These are phyloP conservation scores for Thelephora ganbajun DNA, from an alignment of 768 basidiomycete genomes.

Conservation along the genomic window DNA sequence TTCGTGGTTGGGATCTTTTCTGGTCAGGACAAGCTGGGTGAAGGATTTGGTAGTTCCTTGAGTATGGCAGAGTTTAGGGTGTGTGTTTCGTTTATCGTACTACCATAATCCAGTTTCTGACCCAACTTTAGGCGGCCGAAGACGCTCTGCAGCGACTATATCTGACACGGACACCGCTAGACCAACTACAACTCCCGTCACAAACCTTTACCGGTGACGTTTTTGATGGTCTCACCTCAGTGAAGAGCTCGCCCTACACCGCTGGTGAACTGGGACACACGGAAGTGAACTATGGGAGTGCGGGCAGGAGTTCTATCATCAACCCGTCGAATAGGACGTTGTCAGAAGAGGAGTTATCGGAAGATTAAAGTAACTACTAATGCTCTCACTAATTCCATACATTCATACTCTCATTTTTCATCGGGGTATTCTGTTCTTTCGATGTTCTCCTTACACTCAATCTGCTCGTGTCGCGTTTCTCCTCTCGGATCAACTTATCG, in stretches of 20 bases:
- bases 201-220: slow-evolving; percentile 60
- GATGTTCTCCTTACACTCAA: too few species aligned
- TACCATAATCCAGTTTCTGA: slow-evolving; percentile 1
- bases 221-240: slow-evolving; percentile 28
- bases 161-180: slow-evolving; percentile 61
- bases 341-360: slow-evolving; percentile 11
- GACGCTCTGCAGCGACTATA: slow-evolving; percentile 75
- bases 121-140: slow-evolving; percentile 53
- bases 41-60: slow-evolving; percentile 86
- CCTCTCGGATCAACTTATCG: too few species aligned
- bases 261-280: slow-evolving; percentile 43
- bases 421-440: slow-evolving; percentile 1
- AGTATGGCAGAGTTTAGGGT: slow-evolving; percentile 94
- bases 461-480: too few species aligned
- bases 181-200: slow-evolving; percentile 57
- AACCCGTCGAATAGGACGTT: slow-evolving; percentile 18
- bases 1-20: slow-evolving; percentile 95
- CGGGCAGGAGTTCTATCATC: slow-evolving; percentile 36
- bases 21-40: slow-evolving; percentile 73
- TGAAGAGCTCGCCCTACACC: slow-evolving; percentile 26
- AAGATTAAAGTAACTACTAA: slow-evolving; percentile 2
- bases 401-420: slow-evolving; percentile 8
- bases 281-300: slow-evolving; percentile 59
- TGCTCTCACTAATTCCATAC: slow-evolving; percentile 4
- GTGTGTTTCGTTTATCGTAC: slow-evolving; percentile 14